Base-by-base conservation (phyloP, 441 rosid species). In the Dalechampia spathulata region DNA sequence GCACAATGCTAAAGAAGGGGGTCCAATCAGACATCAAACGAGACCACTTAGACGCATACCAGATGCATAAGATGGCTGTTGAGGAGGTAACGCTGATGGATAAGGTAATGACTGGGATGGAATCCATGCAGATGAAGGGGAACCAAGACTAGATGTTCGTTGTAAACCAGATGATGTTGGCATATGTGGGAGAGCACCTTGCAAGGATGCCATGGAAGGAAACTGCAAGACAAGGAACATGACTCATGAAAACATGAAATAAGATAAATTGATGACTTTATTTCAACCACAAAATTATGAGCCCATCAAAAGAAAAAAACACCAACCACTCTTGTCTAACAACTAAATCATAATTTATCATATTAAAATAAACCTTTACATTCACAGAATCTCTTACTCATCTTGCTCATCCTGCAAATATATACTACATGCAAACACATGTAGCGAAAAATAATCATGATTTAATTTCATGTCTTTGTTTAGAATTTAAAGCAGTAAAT, bases 151-250 rank as follows among this genome's bases (percentile, higher is more conserved):
- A 40, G 88, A 64, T 36, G 80, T 34, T 41, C 13, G 81, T 48
- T 71, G 55, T 21, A 82, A 49, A 39, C 79, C 75, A 10, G 84
- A 54, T 66, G 81, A 67, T 32, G 80, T 79, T 30, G 79, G 71
- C 49, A 63, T 32, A 63, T 57, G 79, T 44, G 81, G 94, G 58
- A 86, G 62, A 52, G 86, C 84, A 63, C 83, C 70, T 72, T 82
- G 92, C 65, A 82, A 65, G 60, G 96, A 44, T 28, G 65, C 73
- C 86, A 89, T 77, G 61, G 90, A 79, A 76, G 92, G 90, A 66
- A 87, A 93, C 89, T 78, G 63, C 72, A 86, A 20, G 61, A 52
- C 12, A 58, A 54, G 56, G 45, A 58, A 38, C 21, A 59, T 6
- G 64, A 19, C 20, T 52, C 48, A 40, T 21, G 16, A 14, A 39